Evolutionary conservation across 1,284 basidiomycete species (phyloP), one percentile per base, ranked within the genome.

Genomic region (Irpex lacteus): DNA sequence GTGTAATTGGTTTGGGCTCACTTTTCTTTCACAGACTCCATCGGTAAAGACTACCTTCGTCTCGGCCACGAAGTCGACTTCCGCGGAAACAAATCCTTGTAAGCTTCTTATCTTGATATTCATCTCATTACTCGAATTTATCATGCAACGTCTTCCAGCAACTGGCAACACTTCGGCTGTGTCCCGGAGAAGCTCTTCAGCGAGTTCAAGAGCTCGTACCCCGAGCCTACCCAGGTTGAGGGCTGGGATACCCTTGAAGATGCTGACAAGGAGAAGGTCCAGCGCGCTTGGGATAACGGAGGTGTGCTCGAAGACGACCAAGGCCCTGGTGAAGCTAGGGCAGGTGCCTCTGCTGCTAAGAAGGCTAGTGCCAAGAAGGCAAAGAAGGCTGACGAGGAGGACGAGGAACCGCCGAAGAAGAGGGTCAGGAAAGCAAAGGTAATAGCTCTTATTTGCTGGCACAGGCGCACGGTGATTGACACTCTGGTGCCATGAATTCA

Each of bases 121-220:
- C 92, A 2, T 36, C 15, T 50, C n/a, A 13, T 13, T 52, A 5
- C 21, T 47, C 13, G 21, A 3, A 26, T 5, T 6, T 38, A 54
- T 72, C 66, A 64, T 26, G 63, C 66, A 34, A 66, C 70, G 61
- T n/a, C 63, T 65, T 56, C 15, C 54, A 92, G 91, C 68, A 72
- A 78, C 56, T 94, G 88, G 88, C 84, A 89, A 65, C 93, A 95
- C 72, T 94, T 89, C 87, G 90, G 91, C 64, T 96, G 95, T 68
- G 81, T 84, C 2, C 91, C 92, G 0, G 64, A 80, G 9, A 85
- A 82, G 66, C 83, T 93, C 44, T 70, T 96, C 40, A 76, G 77
- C 15, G 92, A 92, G 71, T 79, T 94, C 73, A 90, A 92, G 75
- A 79, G 83, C 15, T 80, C 80, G 3, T 84, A 90, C 70, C 76